These are phyloP conservation scores for Trapa bicornis DNA, from an alignment of 345 rosid species.

Conservation along the genomic window DNA sequence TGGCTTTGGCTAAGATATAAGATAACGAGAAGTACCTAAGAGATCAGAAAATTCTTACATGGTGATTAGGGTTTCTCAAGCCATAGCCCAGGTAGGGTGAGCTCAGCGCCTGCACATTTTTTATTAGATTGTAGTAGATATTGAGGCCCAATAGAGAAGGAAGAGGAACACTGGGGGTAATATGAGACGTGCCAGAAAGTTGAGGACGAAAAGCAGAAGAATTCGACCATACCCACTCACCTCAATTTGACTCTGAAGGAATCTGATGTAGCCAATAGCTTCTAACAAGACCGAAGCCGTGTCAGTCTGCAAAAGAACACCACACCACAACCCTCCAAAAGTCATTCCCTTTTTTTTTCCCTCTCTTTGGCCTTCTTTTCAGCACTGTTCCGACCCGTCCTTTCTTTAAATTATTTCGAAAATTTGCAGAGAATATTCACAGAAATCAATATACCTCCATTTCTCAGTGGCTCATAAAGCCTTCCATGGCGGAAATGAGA, in stretches of 20 bases:
- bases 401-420: background rate
- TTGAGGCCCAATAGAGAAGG: background rate
- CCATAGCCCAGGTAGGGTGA: slow-evolving; percentile 9
- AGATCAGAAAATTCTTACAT: slow-evolving; percentile 28
- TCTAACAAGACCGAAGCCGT: slow-evolving; percentile 98
- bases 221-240: slow-evolving; percentile 13
- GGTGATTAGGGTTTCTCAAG: slow-evolving; percentile 7
- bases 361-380: background rate
- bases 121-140: too few relatives aligned
- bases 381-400: background rate
- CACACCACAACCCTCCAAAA: slow-evolving; percentile 32
- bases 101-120: background rate
- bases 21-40: background rate
- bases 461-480: background rate
- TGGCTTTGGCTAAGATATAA: too few relatives aligned
- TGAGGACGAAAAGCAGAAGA: background rate
- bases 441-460: background rate
- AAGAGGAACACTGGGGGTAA: background rate
- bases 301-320: slow-evolving; percentile 87
- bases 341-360: slow-evolving; percentile 14
- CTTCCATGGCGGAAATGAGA: background rate
- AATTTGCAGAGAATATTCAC: background rate
- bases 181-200: background rate
- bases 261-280: slow-evolving; percentile 98
- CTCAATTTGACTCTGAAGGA: slow-evolving; percentile 98